Base-by-base conservation (phyloP, 495 filamentous ascomycete genomes). In the Penicillium angulare region DNA sequence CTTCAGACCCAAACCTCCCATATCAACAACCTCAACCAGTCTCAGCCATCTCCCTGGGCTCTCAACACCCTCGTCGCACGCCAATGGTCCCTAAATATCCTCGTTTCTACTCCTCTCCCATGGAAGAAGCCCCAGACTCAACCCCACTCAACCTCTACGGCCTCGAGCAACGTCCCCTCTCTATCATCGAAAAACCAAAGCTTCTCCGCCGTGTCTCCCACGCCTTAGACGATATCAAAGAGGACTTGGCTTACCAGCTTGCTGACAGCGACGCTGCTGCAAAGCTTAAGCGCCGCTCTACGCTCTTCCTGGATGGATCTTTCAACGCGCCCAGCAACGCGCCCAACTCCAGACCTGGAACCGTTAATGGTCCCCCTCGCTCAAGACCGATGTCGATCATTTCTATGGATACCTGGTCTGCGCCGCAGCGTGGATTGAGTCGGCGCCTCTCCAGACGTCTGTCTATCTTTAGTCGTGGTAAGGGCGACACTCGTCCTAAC, bases 21-120 rank as follows among this genome's bases (percentile, higher is more conserved):
- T 64, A 67, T 36, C 53, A 56, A 38, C 57, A 66, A 13, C 60
- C 49, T 7, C 36, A 49, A n/a, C 47, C 47, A 15, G n/a, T 63
- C 8, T 66, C 61, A 21, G 64, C 60, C 24, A 47, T 65, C 22
- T 68, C 67, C 5, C 31, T 68, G 17, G 48, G 58, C 39, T 60
- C 63, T 16, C 61, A 60, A 18, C 39, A 35, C 8, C 42, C 53
- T 10, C 66, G 65, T 33, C 57, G 61, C 8, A 41, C 46, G 24
- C 59, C 43, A 5, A 63, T 65, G 50, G 39, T 53, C 10, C 45
- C 47, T 41, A 71, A 68, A 55, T 62, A 49, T 34, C 70, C 56
- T 31, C 69, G 73, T 23, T 76, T 66, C 52, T 76, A 76, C 47
- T 63, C 73, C 24, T 67, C 71, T 10, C 73, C 71, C 1, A 21